Base-by-base conservation (phyloP, 192 early-diverging fungal genomes). In the Coemansia sp. region DNA sequence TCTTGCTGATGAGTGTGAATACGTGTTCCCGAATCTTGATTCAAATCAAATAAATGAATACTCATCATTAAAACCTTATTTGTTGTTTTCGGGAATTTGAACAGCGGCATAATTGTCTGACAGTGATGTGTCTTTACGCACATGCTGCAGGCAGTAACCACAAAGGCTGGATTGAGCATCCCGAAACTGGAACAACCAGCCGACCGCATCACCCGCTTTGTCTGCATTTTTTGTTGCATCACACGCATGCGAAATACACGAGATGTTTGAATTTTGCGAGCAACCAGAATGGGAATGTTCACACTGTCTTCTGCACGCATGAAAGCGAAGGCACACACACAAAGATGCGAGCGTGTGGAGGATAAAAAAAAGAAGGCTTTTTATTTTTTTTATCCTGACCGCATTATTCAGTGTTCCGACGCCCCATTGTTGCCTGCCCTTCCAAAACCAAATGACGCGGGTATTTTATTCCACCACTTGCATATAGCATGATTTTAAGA, bases 311-410 rank as follows among this genome's bases (percentile, higher is more conserved):
- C 38, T 40, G 38, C 38, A 40, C 38, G 11, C 7, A 11, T 11
- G 11, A 40, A 40, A 10, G 38, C 11, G 38, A 40, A 40, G 9
- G 38, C 17, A 17, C 42, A 13, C 42, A 45, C 23, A 52, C 49
- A 52, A 20, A 52, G 23, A 25, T 3, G 49, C 22, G 23, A 13
- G 42, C 17, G 42, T 45, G 55, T n/a, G 23, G 33, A 52, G 49
- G 49, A 52, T 52, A 52, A 52, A 52, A 52, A 23, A 22, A 20
- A 7, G 23, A 20, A 52, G 23, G 49, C 49, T 20, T 52, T 50
- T 52, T 50, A 7, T 52, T 34, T 36, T 33, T 36, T 36, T 57
- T 57, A 57, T 57, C 34, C 55, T 57, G 34, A 36, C 14, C 25
- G 25, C 53, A 14, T 25, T 32, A 54, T 54, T 54, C 22, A 10